These are phyloP conservation scores for Candida cerambycidarum DNA, from an alignment of 805 yeast species.

Conservation along the genomic window DNA sequence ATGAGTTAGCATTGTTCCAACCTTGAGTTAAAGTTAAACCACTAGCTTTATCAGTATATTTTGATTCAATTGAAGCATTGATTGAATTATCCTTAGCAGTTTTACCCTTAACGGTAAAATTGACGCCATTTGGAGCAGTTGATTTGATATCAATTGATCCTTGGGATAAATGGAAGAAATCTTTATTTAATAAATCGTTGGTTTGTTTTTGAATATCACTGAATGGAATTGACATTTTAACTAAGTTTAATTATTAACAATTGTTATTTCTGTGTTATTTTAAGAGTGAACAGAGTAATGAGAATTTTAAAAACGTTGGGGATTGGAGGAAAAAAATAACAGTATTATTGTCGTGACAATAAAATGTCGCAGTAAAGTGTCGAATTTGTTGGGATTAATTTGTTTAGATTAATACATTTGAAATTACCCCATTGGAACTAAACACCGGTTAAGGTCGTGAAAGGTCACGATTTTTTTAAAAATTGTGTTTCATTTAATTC, in stretches of 20 bases:
- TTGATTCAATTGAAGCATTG: conserved; percentile 87
- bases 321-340: conserved; percentile 6
- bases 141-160: conserved; percentile 89
- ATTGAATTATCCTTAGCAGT: conserved; percentile 76
- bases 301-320: conserved; percentile 7
- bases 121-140: conserved; percentile 93
- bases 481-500: neutral
- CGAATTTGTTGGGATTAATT: conserved; percentile 7
- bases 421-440: neutral
- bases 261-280: conserved; percentile 1
- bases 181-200: conserved; percentile 85
- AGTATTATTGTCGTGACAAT: neutral
- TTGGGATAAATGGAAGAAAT: conserved; percentile 89
- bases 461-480: conserved; percentile 4
- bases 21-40: conserved; percentile 96
- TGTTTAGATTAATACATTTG: neutral
- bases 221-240: conserved; percentile 72
- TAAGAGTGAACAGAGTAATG: conserved; percentile 4
- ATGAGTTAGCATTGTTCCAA: conserved; percentile 91
- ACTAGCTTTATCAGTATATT: conserved; percentile 86
- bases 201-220: conserved; percentile 91
- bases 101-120: conserved; percentile 92
- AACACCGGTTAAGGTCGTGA: neutral
- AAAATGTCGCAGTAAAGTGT: conserved; percentile 5
- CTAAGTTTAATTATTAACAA: neutral